Base-by-base conservation (phyloP, 163 green algal genomes). In the Chloromonas sp. region DNA sequence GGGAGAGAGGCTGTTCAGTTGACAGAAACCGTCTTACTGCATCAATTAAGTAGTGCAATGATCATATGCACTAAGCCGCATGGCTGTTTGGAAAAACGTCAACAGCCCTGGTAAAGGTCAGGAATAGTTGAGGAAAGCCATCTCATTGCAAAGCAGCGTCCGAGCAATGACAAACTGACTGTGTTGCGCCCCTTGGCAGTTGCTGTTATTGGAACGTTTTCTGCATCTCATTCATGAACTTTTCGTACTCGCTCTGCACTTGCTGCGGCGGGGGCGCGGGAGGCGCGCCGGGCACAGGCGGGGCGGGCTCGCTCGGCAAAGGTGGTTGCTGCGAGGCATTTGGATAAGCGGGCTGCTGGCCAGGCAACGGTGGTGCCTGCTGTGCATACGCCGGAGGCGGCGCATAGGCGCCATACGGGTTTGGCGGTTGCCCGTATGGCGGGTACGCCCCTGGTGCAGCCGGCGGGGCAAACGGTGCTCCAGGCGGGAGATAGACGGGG, bases 221-320 rank as follows among this genome's bases (percentile, higher is more conserved):
- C 61, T 88, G 71, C 89, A 97, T 92, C 78, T 96, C 92, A 14
- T 84, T 78, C 95, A 97, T 96, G 87, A 97, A 97, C 1, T 91
- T 88, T 82, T 97, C 93, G 83, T 97, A 97, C 87, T 97, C 94
- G 61, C 84, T 92, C 83, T 93, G 66, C 66, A 74, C 5, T 11
- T 5, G 66, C 66, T 5, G 66, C 66, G 66, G 66, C 66, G 66
- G 66, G 5, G 66, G 66, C 5, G 11, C 60, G 60, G 61, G 83
- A 57, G 71, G 2, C 85, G 86, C 58, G 84, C 79, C 70, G 87
- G 86, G 5, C 66, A 11, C 5, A 5, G 66, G 66, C 66, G 66
- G 66, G 5, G 66, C 66, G 66, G 66, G 66, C 5, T 74, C 66
- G 11, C 66, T 74, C 66, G 66, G 66, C 66, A 74, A 11, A 5